These are phyloP conservation scores for Phytophthora parvispora DNA, from an alignment of 352 stramenopile genomes.

Conservation along the genomic window DNA sequence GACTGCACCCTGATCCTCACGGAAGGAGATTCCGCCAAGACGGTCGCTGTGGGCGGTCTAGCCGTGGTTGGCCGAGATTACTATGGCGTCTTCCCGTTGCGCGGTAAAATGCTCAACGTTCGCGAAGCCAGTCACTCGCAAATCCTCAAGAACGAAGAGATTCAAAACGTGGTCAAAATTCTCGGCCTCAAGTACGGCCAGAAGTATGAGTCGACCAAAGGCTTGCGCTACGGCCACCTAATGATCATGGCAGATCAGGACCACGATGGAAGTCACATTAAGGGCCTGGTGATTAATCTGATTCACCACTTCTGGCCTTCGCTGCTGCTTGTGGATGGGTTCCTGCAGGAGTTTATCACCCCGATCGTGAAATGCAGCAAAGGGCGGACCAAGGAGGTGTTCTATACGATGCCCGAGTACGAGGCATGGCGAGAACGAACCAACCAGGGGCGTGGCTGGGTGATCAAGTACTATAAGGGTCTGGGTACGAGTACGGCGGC, in stretches of 20 bases:
- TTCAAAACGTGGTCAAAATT: constrained; percentile 98
- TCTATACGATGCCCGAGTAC: constrained; percentile 99
- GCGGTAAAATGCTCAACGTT: constrained; percentile 99
- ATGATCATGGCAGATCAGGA: constrained; percentile 99
- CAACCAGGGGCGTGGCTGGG: constrained; percentile 94
- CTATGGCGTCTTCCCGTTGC: constrained; percentile 98
- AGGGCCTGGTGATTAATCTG: constrained; percentile 99
- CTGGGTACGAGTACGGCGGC: constrained; percentile 98
- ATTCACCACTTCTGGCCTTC: constrained; percentile 99
- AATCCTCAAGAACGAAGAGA: constrained; percentile 98
- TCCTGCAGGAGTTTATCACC: constrained; percentile 97
- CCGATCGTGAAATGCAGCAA: constrained; percentile 98
- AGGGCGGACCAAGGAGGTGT: constrained; percentile 86
- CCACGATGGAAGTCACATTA: constrained; percentile 99
- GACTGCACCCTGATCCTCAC: constrained; percentile 99
- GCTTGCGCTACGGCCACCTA: constrained; percentile 96
- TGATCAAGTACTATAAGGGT: constrained; percentile 99
- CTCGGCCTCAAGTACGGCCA: constrained; percentile 97
- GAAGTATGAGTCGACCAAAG: constrained; percentile 92
- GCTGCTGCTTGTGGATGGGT: constrained; percentile 92
- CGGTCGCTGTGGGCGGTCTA: constrained; percentile 97
- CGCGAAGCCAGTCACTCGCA: constrained; percentile 98
- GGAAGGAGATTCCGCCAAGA: constrained; percentile 99
- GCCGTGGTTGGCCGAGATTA: constrained; percentile 96
- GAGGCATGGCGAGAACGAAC: constrained; percentile 91